Conservation (phyloP, 75 land plant genomes). For the Selaginella moellendorffii region DNA sequence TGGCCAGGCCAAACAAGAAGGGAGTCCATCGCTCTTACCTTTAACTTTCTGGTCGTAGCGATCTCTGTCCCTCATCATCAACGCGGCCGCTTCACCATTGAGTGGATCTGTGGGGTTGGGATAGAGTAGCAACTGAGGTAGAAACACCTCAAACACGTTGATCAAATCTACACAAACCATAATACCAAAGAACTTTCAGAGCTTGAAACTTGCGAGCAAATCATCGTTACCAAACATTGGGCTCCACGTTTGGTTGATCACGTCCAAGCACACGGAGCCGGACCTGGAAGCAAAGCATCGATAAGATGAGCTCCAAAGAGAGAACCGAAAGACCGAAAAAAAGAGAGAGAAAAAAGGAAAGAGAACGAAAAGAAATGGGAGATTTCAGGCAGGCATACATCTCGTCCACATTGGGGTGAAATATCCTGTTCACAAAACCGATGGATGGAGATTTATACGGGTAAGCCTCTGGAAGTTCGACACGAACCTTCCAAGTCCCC, state of each 20-base stretch:
- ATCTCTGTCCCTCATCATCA: conserved; percentile 51
- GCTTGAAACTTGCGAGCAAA: too few species aligned
- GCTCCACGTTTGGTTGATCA: conserved; percentile 32
- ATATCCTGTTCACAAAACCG: conserved; percentile 62
- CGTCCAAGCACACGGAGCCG: conserved; percentile 29
- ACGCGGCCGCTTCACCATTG: conserved; percentile 77
- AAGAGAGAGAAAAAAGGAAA: too few species aligned
- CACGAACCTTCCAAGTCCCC: conserved; percentile 61
- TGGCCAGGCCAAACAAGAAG: too few species aligned
- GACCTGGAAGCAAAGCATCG: conserved; percentile 14
- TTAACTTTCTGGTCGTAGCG: conserved; percentile 61
- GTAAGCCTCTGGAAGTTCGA: conserved; percentile 64
- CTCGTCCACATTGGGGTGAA: conserved; percentile 78
- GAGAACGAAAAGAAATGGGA: too few species aligned
- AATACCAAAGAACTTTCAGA: conserved; percentile 4
- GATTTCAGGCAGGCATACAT: conserved; percentile 45
- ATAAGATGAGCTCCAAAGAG: too few species aligned
- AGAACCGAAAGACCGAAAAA: too few species aligned
- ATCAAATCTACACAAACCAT: conserved; percentile 26
- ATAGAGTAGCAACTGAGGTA: conserved; percentile 47
- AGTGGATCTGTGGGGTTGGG: conserved; percentile 67
- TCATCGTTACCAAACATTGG: conserved; percentile 34
- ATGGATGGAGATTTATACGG: conserved; percentile 76
- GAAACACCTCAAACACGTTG: conserved; percentile 55
- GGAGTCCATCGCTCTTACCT: too few species aligned